Evolutionary conservation across 805 yeast species (phyloP), one percentile per base, ranked within the genome.

Genomic region (Kluyveromyces nonfermentans): DNA sequence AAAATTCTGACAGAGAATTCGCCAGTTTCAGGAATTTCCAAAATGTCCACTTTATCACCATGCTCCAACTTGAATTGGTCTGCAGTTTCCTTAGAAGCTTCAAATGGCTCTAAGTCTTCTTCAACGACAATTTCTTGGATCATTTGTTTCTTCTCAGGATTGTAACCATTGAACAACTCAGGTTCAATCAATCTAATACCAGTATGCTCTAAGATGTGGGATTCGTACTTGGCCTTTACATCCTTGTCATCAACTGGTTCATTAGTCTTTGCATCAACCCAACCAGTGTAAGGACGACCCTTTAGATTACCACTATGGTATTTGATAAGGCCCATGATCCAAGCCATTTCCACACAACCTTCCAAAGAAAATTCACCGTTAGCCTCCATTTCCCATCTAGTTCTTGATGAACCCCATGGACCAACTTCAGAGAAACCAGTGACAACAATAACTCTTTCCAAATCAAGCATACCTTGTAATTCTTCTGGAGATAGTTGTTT

Each of bases 351-450:
- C 62, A 93, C 83, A 62, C 96, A 84, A 61, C 98, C 98, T 70
- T 93, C 98, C 56, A 93, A 72, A 8, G 97, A 89, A 70, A 93
- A 93, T 62, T 85, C 87, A 59, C 98, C 98, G 48, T 66, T 54
- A 37, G 97, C 86, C 72, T 93, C 98, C 95, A 93, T 93, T 70
- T 93, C 97, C 98, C 98, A 93, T 75, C 98, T 80, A 45, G 98
- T 93, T 77, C 97, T 85, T 33, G 98, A 71, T 65, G 89, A 88
- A 78, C 98, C 98, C 96, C 97, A 94, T 60, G 98, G 98, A 63
- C 97, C 94, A 55, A 93, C 97, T 71, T 93, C 99, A 51, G 96
- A 74, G 72, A 90, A 93, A 70, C 99, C 99, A 38, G 98, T 90
- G 48, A 93, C 90, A 51, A 93, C 99, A 53, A 90, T 77, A 47